Evolutionary conservation across 352 stramenopile species (phyloP), one percentile per base, ranked within the genome.

Genomic region (Phytopythium aichiense): DNA sequence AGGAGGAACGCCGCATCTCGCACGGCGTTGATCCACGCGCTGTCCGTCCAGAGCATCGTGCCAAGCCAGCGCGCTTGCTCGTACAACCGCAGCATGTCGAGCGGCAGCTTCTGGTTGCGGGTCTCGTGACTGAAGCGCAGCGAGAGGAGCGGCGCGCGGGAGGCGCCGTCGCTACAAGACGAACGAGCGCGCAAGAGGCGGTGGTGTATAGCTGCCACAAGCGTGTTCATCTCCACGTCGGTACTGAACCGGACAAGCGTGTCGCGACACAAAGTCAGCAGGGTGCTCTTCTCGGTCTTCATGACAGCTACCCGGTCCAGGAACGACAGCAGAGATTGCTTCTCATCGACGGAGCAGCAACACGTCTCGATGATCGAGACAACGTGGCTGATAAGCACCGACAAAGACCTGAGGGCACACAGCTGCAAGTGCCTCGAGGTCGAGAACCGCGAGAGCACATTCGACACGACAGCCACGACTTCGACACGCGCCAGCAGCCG

Each of bases 101-200:
- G 38, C 31, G 73, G 62, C 2, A 81, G 43, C 28, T 58, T 43
- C 9, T 78, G 65, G 28, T 49, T 76, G 15, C 55, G 46, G 22
- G 37, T 53, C 51, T 64, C 61, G 28, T 76, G 67, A 25, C 64
- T 74, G 22, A 81, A 81, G 11, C 68, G 67, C 5, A 78, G 16
- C 12, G 53, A 52, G 13, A 63, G 37, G 20, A 31, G 45, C 18
- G 30, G 31, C 4, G 30, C 20, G 8, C n/a, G 25, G 48, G 12
- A 54, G 6, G n/a, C 28, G 35, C 59, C 6, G 42, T 25, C 42
- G 42, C 7, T 61, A 30, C 58, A 53, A 6, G 52, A 42, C 4
- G 48, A 40, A 31, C 49, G 56, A 40, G 62, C 58, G 12, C 55
- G 61, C 1, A 81, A 30, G 22, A 79, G 37, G 57, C 56, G 57